Conservation (phyloP, 164 flowering plant species). For the Santalum album region DNA sequence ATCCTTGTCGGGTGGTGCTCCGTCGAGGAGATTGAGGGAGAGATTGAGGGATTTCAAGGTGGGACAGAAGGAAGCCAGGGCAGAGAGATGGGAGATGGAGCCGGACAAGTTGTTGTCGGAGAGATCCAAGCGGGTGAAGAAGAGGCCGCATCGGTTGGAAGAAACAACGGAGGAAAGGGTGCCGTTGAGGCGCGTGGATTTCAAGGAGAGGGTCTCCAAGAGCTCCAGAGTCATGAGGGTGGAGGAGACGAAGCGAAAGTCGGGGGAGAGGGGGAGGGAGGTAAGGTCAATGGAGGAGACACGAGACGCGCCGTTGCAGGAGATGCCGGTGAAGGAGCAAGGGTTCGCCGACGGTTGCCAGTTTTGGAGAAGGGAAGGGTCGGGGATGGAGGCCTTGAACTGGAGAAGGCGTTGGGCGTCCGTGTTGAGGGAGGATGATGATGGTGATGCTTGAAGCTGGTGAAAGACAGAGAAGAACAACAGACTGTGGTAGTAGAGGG, state of each 20-base stretch:
- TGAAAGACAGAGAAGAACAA: conserved; percentile 8
- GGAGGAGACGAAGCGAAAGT: conserved; percentile 34
- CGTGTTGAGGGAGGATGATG: conserved; percentile 8
- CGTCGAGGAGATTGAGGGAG: conserved; percentile 29
- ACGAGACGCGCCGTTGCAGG: conserved; percentile 32
- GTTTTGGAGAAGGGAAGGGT: conserved; percentile 27
- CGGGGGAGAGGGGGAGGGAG: conserved; percentile 16
- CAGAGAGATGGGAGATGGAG: conserved; percentile 30
- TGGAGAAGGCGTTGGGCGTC: conserved; percentile 33
- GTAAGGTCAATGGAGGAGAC: conserved; percentile 57
- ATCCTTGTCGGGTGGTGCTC: background rate
- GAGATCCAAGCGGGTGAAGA: conserved; percentile 50
- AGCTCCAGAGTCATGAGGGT: conserved; percentile 31
- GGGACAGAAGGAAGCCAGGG: conserved; percentile 33
- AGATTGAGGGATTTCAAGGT: conserved; percentile 43
- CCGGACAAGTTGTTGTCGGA: conserved; percentile 51
- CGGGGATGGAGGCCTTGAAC: conserved; percentile 41
- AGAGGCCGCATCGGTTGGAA: conserved; percentile 28
- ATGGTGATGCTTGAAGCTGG: conserved; percentile 5
- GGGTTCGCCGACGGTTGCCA: conserved; percentile 41
- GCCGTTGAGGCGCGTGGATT: conserved; percentile 39
- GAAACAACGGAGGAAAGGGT: conserved; percentile 21
- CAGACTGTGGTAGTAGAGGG: conserved; percentile 8
- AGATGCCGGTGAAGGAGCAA: conserved; percentile 51
- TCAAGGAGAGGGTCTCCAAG: conserved; percentile 35